Conservation (phyloP, 345 rosid species). For the Populus davidiana region DNA sequence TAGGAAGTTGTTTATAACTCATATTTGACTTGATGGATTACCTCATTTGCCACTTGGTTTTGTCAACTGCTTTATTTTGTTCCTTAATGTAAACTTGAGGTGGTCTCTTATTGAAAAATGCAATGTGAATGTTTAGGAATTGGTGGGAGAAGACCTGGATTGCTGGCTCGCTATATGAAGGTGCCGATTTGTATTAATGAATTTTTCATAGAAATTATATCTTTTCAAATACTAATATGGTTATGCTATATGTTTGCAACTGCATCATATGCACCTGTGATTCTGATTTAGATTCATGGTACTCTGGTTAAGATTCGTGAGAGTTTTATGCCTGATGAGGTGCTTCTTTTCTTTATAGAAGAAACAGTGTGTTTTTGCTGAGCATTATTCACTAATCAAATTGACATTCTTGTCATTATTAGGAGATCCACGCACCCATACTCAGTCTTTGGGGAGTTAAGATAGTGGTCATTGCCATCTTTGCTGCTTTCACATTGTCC, state of each 20-base stretch:
- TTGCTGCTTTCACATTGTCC: conserved; percentile 72
- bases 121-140: conserved; percentile 48
- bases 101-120: conserved; percentile 23
- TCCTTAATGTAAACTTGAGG: conserved; percentile 12
- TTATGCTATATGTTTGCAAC: neutral
- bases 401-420: conserved; percentile 19
- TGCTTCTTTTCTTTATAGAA: neutral
- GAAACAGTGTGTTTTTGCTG: neutral
- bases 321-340: neutral
- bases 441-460: conserved; percentile 84
- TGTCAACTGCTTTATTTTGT: neutral
- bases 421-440: conserved; percentile 87
- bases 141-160: conserved; percentile 61
- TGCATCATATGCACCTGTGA: neutral
- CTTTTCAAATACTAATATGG: neutral
- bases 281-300: neutral
- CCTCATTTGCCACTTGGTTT: neutral
- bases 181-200: conserved; percentile 34
- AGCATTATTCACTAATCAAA: conserved; percentile 2
- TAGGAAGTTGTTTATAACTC: conserved; percentile 6
- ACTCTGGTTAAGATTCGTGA: neutral
- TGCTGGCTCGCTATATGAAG: conserved; percentile 89
- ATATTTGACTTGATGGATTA: conserved; percentile 5
- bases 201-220: neutral
- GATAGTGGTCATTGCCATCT: conserved; percentile 62